These are phyloP conservation scores for Aquilaria malaccensis DNA, from an alignment of 345 rosid species.

Conservation along the genomic window DNA sequence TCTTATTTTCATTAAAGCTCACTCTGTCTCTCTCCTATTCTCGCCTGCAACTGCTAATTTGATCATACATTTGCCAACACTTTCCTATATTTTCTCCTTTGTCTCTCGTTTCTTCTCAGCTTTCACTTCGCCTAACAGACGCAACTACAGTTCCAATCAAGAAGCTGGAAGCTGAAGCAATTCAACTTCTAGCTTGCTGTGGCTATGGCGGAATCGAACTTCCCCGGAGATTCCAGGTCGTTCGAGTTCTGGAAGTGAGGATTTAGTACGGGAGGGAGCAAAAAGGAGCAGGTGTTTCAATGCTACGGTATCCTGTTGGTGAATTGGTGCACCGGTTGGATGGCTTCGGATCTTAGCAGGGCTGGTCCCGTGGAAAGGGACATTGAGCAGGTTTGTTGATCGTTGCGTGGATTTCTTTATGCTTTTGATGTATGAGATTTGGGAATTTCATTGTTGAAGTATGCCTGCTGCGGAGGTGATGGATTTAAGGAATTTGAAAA, in stretches of 20 bases:
- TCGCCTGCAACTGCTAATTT: conserved; percentile 25
- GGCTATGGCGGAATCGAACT: conserved; percentile 16
- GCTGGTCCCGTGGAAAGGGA: conserved; percentile 81
- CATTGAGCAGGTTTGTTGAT: conserved; percentile 66
- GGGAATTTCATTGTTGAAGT: no score
- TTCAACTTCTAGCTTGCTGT: conserved; percentile 12
- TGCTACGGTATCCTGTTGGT: conserved; percentile 14
- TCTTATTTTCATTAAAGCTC: neutral
- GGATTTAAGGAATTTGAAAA: no score
- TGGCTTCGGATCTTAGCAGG: conserved; percentile 95
- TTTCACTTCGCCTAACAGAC: neutral
- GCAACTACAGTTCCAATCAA: conserved; percentile 6
- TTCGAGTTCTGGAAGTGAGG: conserved; percentile 17
- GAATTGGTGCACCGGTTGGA: conserved; percentile 58
- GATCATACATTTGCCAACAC: conserved; percentile 23
- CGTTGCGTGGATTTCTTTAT: no score
- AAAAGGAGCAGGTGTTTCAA: conserved; percentile 14
- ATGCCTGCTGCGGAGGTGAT: no score
- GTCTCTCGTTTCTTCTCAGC: conserved; percentile 9
- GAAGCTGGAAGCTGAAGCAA: conserved; percentile 4
- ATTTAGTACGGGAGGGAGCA: conserved; percentile 22
- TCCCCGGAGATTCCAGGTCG: conserved; percentile 7
- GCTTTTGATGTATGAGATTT: no score
- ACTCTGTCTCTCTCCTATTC: conserved; percentile 16
- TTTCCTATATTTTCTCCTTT: conserved; percentile 18